Evolutionary conservation across 2,329 filamentous ascomycete genomes (phyloP), one percentile per base, ranked within the genome.

Genomic region (Stemphylium beticola): DNA sequence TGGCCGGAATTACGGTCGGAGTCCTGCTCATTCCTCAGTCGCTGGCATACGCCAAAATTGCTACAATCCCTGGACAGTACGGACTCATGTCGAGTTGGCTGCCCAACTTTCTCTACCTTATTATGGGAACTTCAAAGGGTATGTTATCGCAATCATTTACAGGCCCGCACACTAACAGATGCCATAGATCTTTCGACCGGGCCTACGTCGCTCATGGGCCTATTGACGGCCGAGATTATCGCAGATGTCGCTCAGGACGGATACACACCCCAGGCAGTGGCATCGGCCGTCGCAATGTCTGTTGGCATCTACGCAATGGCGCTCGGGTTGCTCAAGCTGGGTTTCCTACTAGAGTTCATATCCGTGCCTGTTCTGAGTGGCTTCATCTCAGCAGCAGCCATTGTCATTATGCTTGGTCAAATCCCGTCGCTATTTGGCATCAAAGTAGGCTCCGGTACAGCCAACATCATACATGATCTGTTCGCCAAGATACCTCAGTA

Each of bases 41-140:
- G 60, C 96, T 98, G 90, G 93, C 93, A 0, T 98, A 98, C 76
- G 92, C 93, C 93, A 75, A 97, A 87, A 63, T 85, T 96, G 12
- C 95, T 91, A 78, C 93, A 88, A 6, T 97, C 89, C 4, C 97
- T 93, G 75, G 93, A 84, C 60, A 88, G 83, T 11, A 96, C 85
- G 93, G 93, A 39, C 91, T 96, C 12, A 76, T 96, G 64, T 83
- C 96, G 53, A 97, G 97, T 76, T 98, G 93, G 93, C 75, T 98
- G 95, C 74, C 93, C 88, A 45, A 97, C 91, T 4, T 97, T 90
- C 14, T 98, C 71, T 93, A 97, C 76, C 97, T 97, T 69, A 96
- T 95, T n/a, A 97, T 98, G 60, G 93, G 93, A 4, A 89, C 91
- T 79, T 72, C 67, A 1, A 61, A 64, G 44, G 71, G 71, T 71